Evolutionary conservation across 2,329 filamentous ascomycete species (phyloP), one percentile per base, ranked within the genome.

Genomic region (Xylariaceae sp.): DNA sequence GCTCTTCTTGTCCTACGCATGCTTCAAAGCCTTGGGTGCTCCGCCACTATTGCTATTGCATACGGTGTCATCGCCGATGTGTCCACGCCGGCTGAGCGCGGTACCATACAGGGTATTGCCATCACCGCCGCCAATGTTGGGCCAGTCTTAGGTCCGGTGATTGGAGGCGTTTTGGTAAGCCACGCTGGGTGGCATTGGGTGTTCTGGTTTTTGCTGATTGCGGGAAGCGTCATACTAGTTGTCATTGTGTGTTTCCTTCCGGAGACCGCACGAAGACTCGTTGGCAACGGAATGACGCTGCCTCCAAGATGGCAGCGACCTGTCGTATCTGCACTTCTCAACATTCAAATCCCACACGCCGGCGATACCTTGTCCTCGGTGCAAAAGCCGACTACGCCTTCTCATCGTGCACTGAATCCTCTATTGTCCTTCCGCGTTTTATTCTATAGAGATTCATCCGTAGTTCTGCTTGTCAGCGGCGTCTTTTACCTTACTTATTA

Each of bases 251-350:
- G 49, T 6, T 58, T 59, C 44, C 55, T 64, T 14, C 67, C 63
- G 0, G 67, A 71, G 44, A 70, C 67, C 0, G 56, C 54, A n/a
- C 60, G 67, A 9, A 57, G 53, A 5, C 56, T 69, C 2, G 66
- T 68, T 6, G 66, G 63, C 2, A 53, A 53, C 17, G 47, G 51
- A 22, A 22, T 38, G 27, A 39, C 19, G 6, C 18, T 33, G 39
- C 45, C 45, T 14, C 15, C 45, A 15, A 36, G 2, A 62, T 69
- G 22, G 40, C n/a, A 14, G n/a, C 22, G 18, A 32, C 40, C 40
- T 33, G 49, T 66, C 66, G 2, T 47, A 44, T 7, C 45, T 53
- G n/a, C 39, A 14, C 44, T 54, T 48, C 17, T 39, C 43, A 27
- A 39, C 40, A 15, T 42, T 39, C n/a, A 43, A n/a, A 14, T 42